phyloP scores from a whole-genome alignment of 2,329 filamentous ascomycete genomes.

The Aspergillus ochraceoroseus region DNA sequence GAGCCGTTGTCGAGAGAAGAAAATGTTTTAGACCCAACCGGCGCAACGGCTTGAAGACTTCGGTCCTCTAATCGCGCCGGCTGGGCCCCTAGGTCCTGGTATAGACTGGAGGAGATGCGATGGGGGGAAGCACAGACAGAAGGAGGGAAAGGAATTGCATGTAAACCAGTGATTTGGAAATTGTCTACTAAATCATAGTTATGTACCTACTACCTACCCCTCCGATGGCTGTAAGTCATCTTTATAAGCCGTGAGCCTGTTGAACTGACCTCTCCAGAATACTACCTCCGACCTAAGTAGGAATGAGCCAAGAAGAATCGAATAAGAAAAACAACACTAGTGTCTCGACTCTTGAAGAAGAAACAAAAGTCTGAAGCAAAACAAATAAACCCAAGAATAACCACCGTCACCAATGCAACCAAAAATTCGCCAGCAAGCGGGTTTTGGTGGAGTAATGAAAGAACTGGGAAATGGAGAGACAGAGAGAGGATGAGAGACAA shows the following conservation, averaged over 20 bases:
- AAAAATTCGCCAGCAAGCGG: constrained; percentile 6
- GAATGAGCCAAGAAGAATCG: no score
- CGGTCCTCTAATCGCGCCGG: no score
- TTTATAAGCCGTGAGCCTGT: constrained; percentile 12
- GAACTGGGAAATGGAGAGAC: no score
- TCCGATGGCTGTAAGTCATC: not conserved
- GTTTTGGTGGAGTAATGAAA: not conserved
- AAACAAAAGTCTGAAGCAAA: not conserved
- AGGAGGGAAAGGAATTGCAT: constrained; percentile 2
- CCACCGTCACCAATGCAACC: not conserved
- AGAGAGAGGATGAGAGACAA: no score
- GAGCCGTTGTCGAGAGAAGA: no score
- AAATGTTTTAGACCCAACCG: no score
- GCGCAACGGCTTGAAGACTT: no score
- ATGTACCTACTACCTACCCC: constrained; percentile 2
- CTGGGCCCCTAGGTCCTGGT: no score
- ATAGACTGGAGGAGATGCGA: no score
- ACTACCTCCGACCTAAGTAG: no score
- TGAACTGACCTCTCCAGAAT: no score
- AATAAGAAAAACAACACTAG: no score
- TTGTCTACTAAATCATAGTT: not conserved
- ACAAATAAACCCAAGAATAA: not conserved
- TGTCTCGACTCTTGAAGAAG: not conserved
- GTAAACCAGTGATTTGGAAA: constrained; percentile 6
- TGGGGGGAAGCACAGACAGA: not conserved